phyloP scores from a whole-genome alignment of 257 asterid genomes.

The Handroanthus guayacan region DNA sequence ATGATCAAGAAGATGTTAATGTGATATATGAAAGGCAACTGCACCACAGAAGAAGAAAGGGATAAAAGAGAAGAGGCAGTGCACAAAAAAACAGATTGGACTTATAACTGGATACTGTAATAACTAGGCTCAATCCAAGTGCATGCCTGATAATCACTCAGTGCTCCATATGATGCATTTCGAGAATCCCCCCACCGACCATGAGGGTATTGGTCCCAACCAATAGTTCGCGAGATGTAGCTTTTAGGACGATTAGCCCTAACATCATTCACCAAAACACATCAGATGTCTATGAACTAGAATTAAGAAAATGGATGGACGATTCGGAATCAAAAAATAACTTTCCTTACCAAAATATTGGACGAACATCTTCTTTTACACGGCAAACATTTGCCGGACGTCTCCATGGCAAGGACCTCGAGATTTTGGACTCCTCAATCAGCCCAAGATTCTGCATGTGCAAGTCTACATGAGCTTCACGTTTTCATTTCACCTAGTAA shows the following conservation, averaged over 20 bases:
- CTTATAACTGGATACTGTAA: constrained; percentile 24
- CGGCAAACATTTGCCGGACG: constrained; percentile 88
- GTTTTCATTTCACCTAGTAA: constrained; percentile 29
- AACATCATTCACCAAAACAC: constrained; percentile 32
- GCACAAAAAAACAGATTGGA: neutral
- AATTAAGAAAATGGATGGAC: constrained; percentile 19
- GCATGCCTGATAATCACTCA: constrained; percentile 82
- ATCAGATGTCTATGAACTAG: constrained; percentile 28
- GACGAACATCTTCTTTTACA: constrained; percentile 91
- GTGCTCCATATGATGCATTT: constrained; percentile 94
- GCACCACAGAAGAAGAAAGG: constrained; percentile 14
- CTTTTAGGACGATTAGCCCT: constrained; percentile 99
- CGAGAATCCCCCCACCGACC: constrained; percentile 97
- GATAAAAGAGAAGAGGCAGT: constrained; percentile 11
- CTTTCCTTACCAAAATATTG: constrained; percentile 83
- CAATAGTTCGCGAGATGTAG: constrained; percentile 88
- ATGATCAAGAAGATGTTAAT: constrained; percentile 12
- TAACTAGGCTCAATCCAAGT: constrained; percentile 11
- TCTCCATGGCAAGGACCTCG: constrained; percentile 94
- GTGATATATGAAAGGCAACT: constrained; percentile 12
- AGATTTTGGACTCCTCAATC: constrained; percentile 87
- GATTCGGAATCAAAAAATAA: constrained; percentile 19
- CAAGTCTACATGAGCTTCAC: constrained; percentile 36
- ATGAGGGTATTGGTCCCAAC: constrained; percentile 94
- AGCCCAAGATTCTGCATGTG: constrained; percentile 86